Evolutionary conservation across 163 green algal genomes (phyloP).

Genomic region (Volvox carteri): DNA sequence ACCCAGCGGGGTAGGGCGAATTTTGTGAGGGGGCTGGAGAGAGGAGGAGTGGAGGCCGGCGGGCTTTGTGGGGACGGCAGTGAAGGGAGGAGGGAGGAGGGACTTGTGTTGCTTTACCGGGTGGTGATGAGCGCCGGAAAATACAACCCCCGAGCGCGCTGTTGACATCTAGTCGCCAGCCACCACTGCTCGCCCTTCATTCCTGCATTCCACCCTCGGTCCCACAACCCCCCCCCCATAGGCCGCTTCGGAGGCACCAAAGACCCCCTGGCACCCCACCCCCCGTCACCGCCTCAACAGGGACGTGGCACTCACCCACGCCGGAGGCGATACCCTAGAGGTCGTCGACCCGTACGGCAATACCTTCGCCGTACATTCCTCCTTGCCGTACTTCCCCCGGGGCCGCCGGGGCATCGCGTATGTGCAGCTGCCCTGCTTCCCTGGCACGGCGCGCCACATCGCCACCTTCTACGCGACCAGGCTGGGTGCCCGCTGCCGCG

Average conservation of each 20-base stretch:
- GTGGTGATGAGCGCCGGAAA: too few species aligned
- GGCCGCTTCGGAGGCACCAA: too few species aligned
- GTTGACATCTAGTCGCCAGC: too few species aligned
- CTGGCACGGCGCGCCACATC: constrained; percentile 21
- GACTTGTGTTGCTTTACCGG: background rate
- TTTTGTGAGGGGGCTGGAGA: too few species aligned
- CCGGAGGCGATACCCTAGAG: constrained; percentile 35
- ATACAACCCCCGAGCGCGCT: too few species aligned
- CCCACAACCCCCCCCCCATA: too few species aligned
- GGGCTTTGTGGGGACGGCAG: too few species aligned
- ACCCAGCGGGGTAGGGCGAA: too few species aligned
- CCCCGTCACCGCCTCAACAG: background rate
- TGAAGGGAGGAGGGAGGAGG: background rate
- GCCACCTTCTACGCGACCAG: constrained; percentile 2
- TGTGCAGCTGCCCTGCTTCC: constrained; percentile 48
- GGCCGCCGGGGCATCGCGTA: constrained; percentile 21
- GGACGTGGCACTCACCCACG: constrained; percentile 29
- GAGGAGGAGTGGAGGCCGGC: too few species aligned
- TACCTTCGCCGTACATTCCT: constrained; percentile 31
- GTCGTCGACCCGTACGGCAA: constrained; percentile 46
- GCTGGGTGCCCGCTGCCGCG: constrained; percentile 3
- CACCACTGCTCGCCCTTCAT: background rate
- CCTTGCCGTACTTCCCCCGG: constrained; percentile 23
- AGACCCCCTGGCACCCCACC: too few species aligned
- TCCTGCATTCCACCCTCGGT: background rate